Evolutionary conservation across 2,329 filamentous ascomycete genomes (phyloP), one percentile per base, ranked within the genome.

Genomic region (Aspergillaceae sp.): DNA sequence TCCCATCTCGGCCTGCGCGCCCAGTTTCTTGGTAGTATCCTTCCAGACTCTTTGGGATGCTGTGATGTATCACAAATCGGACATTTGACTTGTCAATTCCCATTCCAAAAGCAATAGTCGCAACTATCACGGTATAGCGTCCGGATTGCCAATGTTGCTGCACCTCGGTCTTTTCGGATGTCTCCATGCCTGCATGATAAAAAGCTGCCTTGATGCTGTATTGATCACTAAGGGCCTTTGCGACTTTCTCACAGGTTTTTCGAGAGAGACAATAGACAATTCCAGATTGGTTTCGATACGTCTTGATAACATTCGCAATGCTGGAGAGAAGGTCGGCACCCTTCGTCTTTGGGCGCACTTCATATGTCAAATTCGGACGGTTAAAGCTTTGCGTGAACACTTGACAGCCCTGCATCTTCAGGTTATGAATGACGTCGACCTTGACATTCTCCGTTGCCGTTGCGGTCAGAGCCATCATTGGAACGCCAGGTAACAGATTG

Each of bases 21-120:
- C 92, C 92, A 40, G 92, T 98, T 66, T 98, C 92, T 63, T 98
- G 92, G 61, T 98, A 98, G 65, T 98, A 98, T 0, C 92, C 92
- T 68, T 98, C 92, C 45, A 98, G 72, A 57, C 88, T 96, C 67
- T 98, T 97, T 1, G 92, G 92, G 4, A 98, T 75, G 38, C 83
- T 86, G 58, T 94, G 84, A 61, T 98, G 94, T 36, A 98, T 87
- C 32, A 98, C 92, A 63, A 94, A 98, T 29, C 92, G 86, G 41
- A 98, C 92, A 63, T 98, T 86, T 0, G 90, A 80, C 65, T 98
- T 98, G 72, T 98, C 92, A 54, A 98, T 98, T n/a, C 92, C 92
- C 92, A 98, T 98, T 5, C 92, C 92, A 62, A 98, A 98, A 27
- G 92, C 92, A 64, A 98, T 97, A 0, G 92, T 98, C 19, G 92